Evolutionary conservation across 2,329 filamentous ascomycete species (phyloP), one percentile per base, ranked within the genome.

Genomic region (Hypoxylon sp.): DNA sequence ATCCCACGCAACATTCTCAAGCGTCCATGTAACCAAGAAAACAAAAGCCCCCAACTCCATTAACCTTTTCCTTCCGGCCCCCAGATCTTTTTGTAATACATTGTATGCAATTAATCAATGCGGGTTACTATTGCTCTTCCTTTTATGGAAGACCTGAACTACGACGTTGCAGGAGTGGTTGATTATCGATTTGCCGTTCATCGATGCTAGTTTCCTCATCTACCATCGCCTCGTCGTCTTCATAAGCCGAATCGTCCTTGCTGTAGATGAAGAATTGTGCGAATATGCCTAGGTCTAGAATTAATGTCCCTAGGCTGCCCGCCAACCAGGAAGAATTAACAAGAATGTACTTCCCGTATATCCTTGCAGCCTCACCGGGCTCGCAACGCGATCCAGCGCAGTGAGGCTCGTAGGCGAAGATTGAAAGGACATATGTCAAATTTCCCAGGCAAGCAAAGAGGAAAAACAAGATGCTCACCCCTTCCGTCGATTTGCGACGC

Each of bases 401-500:
- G 30, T 86, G 82, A 0, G 94, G 93, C 65, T 94, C 93, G 76
- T 94, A 98, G 0, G 94, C 94, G 70, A 98, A 86, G 73, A 99
- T 98, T 38, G 91, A 94, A 38, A 97, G 83, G 17, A 98, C 94
- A 75, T 97, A 98, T 0, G 94, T 98, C 71, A 97, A 80, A 78
- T 99, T 99, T 1, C 96, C 96, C 5, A 98, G 88, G 77, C 95
- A 98, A 3, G 96, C 96, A 78, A 99, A 98, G 21, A 98, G 84
- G 82, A 98, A 98, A 81, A 98, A 99, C 10, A 98, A 86, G 82
- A 98, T 90, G 71, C 92, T 95, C 19, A 99, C 91, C 2, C 96
- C 96, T 61, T 98, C 94, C 0, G 94, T 98, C 46, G 91, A 94
- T 82, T 97, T 97, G 69, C 96, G 91, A 19, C 93, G 89, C 82